Evolutionary conservation across 2,329 filamentous ascomycete species (phyloP).

Genomic region (Hirsutella thompsonii): DNA sequence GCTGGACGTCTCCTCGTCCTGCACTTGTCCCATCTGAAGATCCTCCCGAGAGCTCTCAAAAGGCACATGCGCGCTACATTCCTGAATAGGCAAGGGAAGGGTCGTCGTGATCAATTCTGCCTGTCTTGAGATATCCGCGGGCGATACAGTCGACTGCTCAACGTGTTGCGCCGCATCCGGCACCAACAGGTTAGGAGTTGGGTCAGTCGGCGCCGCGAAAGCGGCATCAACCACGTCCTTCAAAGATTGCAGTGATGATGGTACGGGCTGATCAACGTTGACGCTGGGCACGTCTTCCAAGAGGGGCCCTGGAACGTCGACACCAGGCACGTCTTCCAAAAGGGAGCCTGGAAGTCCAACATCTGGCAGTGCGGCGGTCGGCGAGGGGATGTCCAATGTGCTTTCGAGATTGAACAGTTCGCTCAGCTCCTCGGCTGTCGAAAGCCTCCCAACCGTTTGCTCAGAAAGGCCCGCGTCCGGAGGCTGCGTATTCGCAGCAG

Average conservation of each 20-base stretch:
- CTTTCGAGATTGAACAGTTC: constrained; percentile 7
- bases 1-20: constrained; percentile 11
- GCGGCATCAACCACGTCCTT: constrained; percentile 8
- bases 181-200: constrained; percentile 10
- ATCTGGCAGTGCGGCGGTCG: not conserved
- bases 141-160: constrained; percentile 21
- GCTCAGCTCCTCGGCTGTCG: constrained; percentile 8
- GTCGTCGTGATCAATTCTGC: constrained; percentile 10
- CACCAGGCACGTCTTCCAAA: not conserved
- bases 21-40: constrained; percentile 13
- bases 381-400: not conserved
- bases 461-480: not conserved
- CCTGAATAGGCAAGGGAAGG: constrained; percentile 9
- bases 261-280: constrained; percentile 4
- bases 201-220: constrained; percentile 8
- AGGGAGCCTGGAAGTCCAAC: not conserved
- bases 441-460: not conserved
- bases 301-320: not conserved
- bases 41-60: constrained; percentile 12
- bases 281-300: constrained; percentile 1
- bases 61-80: constrained; percentile 6
- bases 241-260: constrained; percentile 10
- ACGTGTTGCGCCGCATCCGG: constrained; percentile 8
- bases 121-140: constrained; percentile 22
- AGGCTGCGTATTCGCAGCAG: constrained; percentile 1